Evolutionary conservation across 2,329 filamentous ascomycete species (phyloP).

Genomic region (Gnomoniopsis smithogilvyi): DNA sequence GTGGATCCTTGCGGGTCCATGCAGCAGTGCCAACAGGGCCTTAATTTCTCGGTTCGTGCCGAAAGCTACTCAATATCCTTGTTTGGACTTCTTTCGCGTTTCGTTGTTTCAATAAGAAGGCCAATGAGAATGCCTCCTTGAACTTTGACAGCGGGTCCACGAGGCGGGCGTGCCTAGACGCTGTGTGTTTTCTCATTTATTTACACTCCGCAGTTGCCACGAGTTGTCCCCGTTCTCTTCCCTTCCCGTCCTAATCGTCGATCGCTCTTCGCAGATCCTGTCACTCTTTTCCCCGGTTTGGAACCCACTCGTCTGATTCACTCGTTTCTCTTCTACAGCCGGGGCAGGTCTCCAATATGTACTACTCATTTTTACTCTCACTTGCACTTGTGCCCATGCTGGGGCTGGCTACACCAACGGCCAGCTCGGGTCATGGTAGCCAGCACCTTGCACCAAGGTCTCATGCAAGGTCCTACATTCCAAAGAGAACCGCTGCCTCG

Average conservation of each 20-base stretch:
- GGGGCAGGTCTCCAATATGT: conserved; percentile 17
- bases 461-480: neutral
- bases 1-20: conserved; percentile 10
- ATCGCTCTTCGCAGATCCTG: conserved; percentile 15
- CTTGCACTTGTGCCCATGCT: conserved; percentile 5
- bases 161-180: neutral
- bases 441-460: neutral
- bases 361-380: conserved; percentile 10
- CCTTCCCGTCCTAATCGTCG: conserved; percentile 2
- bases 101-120: conserved; percentile 10
- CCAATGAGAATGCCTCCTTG: neutral
- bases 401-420: conserved; percentile 9
- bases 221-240: neutral
- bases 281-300: conserved; percentile 9
- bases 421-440: neutral
- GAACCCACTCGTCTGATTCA: conserved; percentile 15
- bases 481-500: neutral
- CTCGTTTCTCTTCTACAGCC: conserved; percentile 7
- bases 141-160: neutral
- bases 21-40: conserved; percentile 2
- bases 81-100: conserved; percentile 4
- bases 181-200: neutral
- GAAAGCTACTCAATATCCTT: conserved; percentile 3
- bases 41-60: conserved; percentile 18
- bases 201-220: neutral